Base-by-base conservation (phyloP, 768 basidiomycete species). In the Lactarius sanguifluus region DNA sequence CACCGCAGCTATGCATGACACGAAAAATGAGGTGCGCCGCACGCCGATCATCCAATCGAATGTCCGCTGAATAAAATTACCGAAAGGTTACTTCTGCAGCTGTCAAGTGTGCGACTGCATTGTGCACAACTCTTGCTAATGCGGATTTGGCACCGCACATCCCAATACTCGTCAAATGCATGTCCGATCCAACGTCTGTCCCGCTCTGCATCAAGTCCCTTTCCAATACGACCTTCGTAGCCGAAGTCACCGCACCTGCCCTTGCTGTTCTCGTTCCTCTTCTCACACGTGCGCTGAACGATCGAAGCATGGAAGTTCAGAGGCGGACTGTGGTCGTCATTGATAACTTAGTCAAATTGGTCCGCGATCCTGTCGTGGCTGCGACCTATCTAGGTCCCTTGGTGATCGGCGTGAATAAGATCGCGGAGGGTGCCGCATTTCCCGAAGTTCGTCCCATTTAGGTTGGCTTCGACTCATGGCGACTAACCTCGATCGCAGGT, bases 311-410 rank as follows among this genome's bases (percentile, higher is more conserved):
- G 89, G 95, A 97, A 72, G 92, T 95, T 23, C 94, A 96, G 75
- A 90, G 96, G 64, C 88, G 96, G 65, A 90, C 93, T 1, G 95
- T 97, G 65, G 89, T 98, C 58, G 94, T 98, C 73, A 86, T 95
- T 67, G 94, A 96, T 74, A 98, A 98, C 78, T 82, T 98, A 62
- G 96, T 97, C 78, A 98, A 98, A 79, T 91, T 98, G 68, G 96
- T 98, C 50, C 90, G 96, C 69, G 87, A 96, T 72, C 90, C 92
- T 3, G 87, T 83, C 66, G 86, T 98, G 45, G 96, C 96, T 59
- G 96, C 95, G 4, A 83, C 84, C 40, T 95, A 98, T 77, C 85
- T 96, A 40, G 90, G 89, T 69, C 82, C 89, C 47, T 86, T 98
- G 50, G 89, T 96, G 5, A 90, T 92, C 40, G 94, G 96, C 65